These are phyloP conservation scores for Groenewaldozyma salmanticensis DNA, from an alignment of 805 yeast genomes.

Conservation along the genomic window DNA sequence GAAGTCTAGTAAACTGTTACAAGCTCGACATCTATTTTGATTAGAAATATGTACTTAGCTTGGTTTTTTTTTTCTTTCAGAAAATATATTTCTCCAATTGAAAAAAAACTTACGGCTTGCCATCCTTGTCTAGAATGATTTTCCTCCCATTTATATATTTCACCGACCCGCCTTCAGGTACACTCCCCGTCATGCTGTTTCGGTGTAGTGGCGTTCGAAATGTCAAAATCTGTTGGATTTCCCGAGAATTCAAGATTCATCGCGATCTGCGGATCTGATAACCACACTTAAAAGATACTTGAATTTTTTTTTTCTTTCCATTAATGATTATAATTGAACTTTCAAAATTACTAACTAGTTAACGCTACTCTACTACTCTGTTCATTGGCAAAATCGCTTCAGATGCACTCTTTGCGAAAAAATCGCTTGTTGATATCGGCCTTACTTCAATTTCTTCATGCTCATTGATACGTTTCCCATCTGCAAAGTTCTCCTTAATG, in stretches of 20 bases:
- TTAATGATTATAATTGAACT: no score
- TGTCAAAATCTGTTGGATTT: no score
- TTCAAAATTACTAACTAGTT: no score
- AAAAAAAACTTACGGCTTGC: slow-evolving; percentile 71
- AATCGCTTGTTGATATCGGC: slow-evolving; percentile 57
- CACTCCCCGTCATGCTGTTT: no score
- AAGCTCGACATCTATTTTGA: slow-evolving; percentile 61
- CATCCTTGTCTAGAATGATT: slow-evolving; percentile 75
- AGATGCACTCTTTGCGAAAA: slow-evolving; percentile 36
- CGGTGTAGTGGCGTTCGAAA: no score
- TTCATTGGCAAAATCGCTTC: slow-evolving; percentile 29
- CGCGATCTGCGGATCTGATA: no score
- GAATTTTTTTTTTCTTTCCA: no score
- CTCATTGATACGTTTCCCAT: slow-evolving; percentile 26
- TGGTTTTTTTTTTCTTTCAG: neutral
- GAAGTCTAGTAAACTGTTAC: slow-evolving; percentile 76
- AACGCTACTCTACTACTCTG: no score
- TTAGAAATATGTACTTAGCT: neutral
- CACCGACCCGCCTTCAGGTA: slow-evolving; percentile 4
- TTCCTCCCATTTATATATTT: slow-evolving; percentile 41
- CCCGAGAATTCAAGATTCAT: no score
- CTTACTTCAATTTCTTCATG: slow-evolving; percentile 37
- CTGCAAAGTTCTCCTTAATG: slow-evolving; percentile 49
- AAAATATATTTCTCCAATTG: neutral
- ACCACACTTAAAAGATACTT: no score